Evolutionary conservation across 2,329 filamentous ascomycete species (phyloP), one percentile per base, ranked within the genome.

Genomic region (Cryphonectria parasitica): DNA sequence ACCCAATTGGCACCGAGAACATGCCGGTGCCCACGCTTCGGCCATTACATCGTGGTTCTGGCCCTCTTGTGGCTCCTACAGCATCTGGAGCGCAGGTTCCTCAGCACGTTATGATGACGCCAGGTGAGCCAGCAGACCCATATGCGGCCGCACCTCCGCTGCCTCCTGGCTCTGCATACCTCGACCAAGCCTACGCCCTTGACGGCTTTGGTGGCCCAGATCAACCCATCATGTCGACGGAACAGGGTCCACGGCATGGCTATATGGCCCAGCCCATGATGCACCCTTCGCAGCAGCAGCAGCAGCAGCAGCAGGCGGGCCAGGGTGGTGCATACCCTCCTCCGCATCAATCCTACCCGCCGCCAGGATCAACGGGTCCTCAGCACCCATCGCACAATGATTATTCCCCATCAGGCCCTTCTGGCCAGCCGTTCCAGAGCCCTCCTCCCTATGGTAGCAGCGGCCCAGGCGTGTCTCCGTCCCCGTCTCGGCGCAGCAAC

Each of bases 401-500:
- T 11, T 66, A 71, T 41, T 31, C 39, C 2, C 36, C 52, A 10
- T 41, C 68, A 22, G 68, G 68, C n/a, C 70, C 63, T 54, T 58
- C 64, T 4, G 64, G 52, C n/a, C 69, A 69, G 56, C n/a, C 56
- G 11, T 49, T 69, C 11, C 69, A 73, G 22, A 73, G 71, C 56
- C 71, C 71, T 25, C 71, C 71, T 39, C 66, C 69, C 10, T 72
- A 71, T 54, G 66, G 67, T 11, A 64, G 64, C 43, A 60, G 56
- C 39, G 66, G 65, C n/a, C 71, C 74, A 28, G 76, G 75, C 52
- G 77, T 78, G 34, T 75, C 77, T 11, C 76, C 78, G 6, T 75
- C 75, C 3, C 74, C 77, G 17, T 75, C 75, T 34, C 74, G 76
- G 7, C 77, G 71, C 17, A 70, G 79, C 25, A 76, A 79, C 2